Evolutionary conservation across 345 rosid species (phyloP), one percentile per base, ranked within the genome.

Genomic region (Hypericum perforatum): DNA sequence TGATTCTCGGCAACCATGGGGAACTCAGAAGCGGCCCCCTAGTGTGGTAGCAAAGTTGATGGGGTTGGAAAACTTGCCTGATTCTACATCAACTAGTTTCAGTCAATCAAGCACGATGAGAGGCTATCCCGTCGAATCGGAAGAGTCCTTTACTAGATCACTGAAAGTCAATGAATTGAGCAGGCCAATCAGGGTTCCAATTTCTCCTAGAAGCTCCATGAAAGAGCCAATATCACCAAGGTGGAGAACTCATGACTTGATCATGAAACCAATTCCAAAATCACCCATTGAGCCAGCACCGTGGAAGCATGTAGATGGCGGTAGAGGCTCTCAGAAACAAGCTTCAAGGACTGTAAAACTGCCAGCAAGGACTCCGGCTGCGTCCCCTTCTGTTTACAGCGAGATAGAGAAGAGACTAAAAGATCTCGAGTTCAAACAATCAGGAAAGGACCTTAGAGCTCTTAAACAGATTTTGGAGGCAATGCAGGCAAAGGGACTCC

Each of bases 381-480:
- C 73, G 52, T 22, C 84, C 45, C 62, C 66, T 42, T 72, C 86
- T 7, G 82, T 87, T 59, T 80, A 82, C 48, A 90, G 85, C 59
- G 91, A 85, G 69, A 81, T 85, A 12, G 85, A 92, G 82, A 85
- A 84, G 60, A 70, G 84, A 67, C 67, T 80, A 76, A 72, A 83
- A 16, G 84, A 85, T 65, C 77, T 77, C 6, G 84, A 83, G 76
- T 92, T 85, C 73, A 72, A 72, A 58, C 70, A 69, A 60, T 76
- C 98, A 0, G 95, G 86, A 57, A 88, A 83, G 73, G 98, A 84
- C 69, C 90, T 82, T 52, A 79, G 86, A 70, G 85, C 91, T 65
- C 94, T 82, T 38, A 82, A 83, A 67, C 96, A 84, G 64, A 82
- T 80, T 66, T 89, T 83, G 47, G 89, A 77, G 71, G 94, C 87